These are phyloP conservation scores for Madurella fahalii DNA, from an alignment of 2,329 filamentous ascomycete genomes.

Conservation along the genomic window DNA sequence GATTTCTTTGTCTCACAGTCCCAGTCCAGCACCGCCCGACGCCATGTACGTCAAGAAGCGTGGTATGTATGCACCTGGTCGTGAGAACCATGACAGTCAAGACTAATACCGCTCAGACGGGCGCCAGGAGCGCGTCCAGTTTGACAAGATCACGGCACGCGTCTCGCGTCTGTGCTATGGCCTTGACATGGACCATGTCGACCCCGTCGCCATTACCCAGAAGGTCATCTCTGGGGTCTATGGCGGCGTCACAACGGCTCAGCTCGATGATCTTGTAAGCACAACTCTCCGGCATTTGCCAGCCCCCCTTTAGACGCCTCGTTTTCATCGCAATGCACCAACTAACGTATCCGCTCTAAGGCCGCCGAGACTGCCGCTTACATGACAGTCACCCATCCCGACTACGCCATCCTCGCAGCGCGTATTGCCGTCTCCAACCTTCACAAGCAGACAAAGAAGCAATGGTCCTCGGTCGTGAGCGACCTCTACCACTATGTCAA, in stretches of 20 bases:
- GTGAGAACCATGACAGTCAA: neutral
- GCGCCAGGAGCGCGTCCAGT: slow-evolving; percentile 99
- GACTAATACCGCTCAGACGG: slow-evolving; percentile 63
- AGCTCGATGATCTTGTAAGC: slow-evolving; percentile 93
- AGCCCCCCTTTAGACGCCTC: neutral
- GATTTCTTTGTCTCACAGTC: slow-evolving; percentile 15
- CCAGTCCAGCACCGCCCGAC: slow-evolving; percentile 21
- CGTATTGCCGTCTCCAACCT: slow-evolving; percentile 99
- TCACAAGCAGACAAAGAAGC: slow-evolving; percentile 99
- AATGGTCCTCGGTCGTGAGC: slow-evolving; percentile 91
- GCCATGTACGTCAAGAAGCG: slow-evolving; percentile 62
- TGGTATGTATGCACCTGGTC: slow-evolving; percentile 41
- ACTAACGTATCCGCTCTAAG: slow-evolving; percentile 43
- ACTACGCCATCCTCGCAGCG: slow-evolving; percentile 96
- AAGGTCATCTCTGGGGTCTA: slow-evolving; percentile 99
- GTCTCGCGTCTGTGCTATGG: slow-evolving; percentile 97
- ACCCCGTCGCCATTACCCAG: slow-evolving; percentile 96
- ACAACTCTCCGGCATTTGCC: neutral
- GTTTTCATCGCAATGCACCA: neutral
- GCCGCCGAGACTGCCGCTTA: slow-evolving; percentile 98
- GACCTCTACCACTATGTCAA: slow-evolving; percentile 97
- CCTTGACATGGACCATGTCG: slow-evolving; percentile 89
- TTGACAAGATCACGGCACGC: slow-evolving; percentile 99
- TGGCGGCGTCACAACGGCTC: slow-evolving; percentile 92
- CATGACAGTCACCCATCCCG: slow-evolving; percentile 99